Evolutionary conservation across 345 rosid genomes (phyloP).

Genomic region (Ceriops zippeliana): DNA sequence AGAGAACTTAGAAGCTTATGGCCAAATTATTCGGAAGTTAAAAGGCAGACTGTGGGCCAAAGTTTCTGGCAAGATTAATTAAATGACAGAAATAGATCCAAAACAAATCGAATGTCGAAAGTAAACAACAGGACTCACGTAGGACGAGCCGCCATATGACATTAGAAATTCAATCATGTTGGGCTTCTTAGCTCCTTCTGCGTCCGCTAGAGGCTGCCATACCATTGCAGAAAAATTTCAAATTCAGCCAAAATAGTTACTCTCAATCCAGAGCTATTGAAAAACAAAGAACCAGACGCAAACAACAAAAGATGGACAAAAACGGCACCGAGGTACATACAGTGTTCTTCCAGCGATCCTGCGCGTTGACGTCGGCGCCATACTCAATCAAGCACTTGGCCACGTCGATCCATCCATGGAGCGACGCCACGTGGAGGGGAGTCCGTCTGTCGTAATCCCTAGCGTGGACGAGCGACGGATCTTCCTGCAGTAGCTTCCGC

Average conservation of each 20-base stretch:
- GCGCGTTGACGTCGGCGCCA: conserved; percentile 98
- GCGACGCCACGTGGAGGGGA: conserved; percentile 94
- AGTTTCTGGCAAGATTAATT: too few species aligned
- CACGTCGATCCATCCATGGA: conserved; percentile 92
- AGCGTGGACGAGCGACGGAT: conserved; percentile 75
- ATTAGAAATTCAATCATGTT: conserved; percentile 69
- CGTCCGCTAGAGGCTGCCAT: conserved; percentile 94
- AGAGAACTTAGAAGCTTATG: too few species aligned
- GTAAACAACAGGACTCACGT: conserved; percentile 48
- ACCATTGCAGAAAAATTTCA: conserved; percentile 1
- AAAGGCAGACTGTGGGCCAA: too few species aligned
- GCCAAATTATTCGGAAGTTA: too few species aligned
- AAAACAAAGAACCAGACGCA: not conserved
- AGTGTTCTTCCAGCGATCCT: conserved; percentile 99
- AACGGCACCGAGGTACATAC: conserved; percentile 24
- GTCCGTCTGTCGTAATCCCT: conserved; percentile 92
- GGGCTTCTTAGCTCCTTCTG: conserved; percentile 89
- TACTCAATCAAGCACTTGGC: conserved; percentile 78
- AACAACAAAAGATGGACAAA: not conserved
- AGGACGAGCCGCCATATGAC: conserved; percentile 86
- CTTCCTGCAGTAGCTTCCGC: conserved; percentile 88
- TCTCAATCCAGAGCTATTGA: not conserved
- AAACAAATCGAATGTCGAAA: too few species aligned
- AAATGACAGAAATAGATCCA: too few species aligned
- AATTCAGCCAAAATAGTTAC: not conserved